Evolutionary conservation across 371 early-diverging fungal genomes (phyloP), one percentile per base, ranked within the genome.

Genomic region (Coemansia sp.): DNA sequence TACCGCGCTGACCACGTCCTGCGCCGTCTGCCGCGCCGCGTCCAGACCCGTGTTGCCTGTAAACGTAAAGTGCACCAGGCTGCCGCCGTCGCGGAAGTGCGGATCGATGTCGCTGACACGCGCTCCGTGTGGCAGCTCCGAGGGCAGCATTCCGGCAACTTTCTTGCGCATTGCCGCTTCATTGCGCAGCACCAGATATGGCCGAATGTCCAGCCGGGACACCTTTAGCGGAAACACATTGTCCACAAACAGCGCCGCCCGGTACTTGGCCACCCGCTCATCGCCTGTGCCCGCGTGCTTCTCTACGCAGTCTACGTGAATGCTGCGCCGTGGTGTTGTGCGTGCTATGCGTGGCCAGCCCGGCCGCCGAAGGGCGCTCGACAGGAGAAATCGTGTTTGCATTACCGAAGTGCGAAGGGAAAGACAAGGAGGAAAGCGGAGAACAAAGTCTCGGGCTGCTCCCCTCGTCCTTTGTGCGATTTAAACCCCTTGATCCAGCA

Each of bases 11-110:
- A 73, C 73, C 4, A 73, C 64, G 32, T 20, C 42, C 26, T 55
- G 52, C 3, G 70, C 73, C 11, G 53, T 39, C 3, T 30, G 10
- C 34, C 48, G 30, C 4, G 70, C 73, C 2, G 51, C 48, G 5
- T 61, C 70, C 7, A 50, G 43, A 14, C 47, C 34, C 9, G 11
- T 42, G 8, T 57, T 45, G 10, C 45, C 78, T 60, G 36, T 62
- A 56, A 55, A 73, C 64, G 68, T 79, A 82, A 83, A 82, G 43
- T 81, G 71, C 11, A 85, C 80, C 53, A 85, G 78, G 78, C 83
- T 78, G 42, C 85, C 85, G 31, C 85, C 85, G 45, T 85, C 85
- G 42, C 81, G 79, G 11, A 55, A 63, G 67, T 86, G 80, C 43
- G 86, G 85, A 42, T 74, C 81, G 13, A 85, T 79, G 3, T 68